Evolutionary conservation across 2,329 filamentous ascomycete genomes (phyloP).

Genomic region (Sordariomycetes sp.): DNA sequence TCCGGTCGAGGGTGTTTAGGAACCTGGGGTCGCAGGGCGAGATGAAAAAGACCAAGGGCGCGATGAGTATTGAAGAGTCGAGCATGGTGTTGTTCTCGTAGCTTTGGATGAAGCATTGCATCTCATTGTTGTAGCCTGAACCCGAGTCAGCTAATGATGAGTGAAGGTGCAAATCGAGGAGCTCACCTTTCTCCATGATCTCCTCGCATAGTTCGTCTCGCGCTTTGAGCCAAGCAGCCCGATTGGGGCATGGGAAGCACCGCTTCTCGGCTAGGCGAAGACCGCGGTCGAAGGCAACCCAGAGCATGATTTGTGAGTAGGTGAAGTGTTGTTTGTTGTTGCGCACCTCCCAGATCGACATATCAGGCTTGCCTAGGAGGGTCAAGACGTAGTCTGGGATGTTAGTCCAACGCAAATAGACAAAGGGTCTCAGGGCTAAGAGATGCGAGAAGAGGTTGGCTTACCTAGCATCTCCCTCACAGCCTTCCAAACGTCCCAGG

Average conservation of each 20-base stretch:
- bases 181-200: constrained; percentile 59
- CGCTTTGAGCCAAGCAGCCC: constrained; percentile 54
- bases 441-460: constrained; percentile 6
- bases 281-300: constrained; percentile 71
- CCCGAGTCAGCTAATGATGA: constrained; percentile 1
- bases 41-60: constrained; percentile 72
- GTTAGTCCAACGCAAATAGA: neutral
- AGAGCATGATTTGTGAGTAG: constrained; percentile 77
- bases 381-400: constrained; percentile 56
- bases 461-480: constrained; percentile 56
- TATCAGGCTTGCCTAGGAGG: constrained; percentile 60
- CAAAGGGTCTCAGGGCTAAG: no score
- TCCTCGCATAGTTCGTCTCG: constrained; percentile 65
- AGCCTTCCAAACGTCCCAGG: constrained; percentile 67
- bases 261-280: constrained; percentile 67
- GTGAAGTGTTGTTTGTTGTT: constrained; percentile 69
- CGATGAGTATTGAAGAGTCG: constrained; percentile 68
- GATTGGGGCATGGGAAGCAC: constrained; percentile 65
- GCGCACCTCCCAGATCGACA: constrained; percentile 79
- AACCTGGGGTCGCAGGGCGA: constrained; percentile 70
- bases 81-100: constrained; percentile 63
- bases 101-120: constrained; percentile 65
- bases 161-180: neutral
- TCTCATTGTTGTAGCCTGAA: constrained; percentile 57
- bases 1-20: constrained; percentile 60